Evolutionary conservation across 306 rosid species (phyloP), one percentile per base, ranked within the genome.

Genomic region (Cyclanthera cordifolia): DNA sequence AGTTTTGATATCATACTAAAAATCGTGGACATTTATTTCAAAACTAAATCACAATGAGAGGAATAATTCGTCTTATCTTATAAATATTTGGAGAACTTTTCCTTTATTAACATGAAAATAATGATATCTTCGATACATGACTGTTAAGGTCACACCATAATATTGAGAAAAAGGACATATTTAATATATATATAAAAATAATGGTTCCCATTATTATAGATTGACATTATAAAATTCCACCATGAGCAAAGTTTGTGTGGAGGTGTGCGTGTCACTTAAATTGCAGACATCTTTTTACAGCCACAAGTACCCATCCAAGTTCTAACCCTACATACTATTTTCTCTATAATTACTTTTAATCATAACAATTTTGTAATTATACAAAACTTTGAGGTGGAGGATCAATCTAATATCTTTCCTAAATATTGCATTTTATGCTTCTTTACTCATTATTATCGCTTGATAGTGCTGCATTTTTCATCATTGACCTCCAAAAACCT

Each of bases 221-320:
- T 60, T 60, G 67, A 60, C 49, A 11, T n/a, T n/a, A 19, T 34
- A 9, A 19, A 60, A 60, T 17, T 12, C 67, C 67, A 60, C 49
- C 9, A 17, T 4, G 49, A 60, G 8, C 49, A 60, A 60, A 60
- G 65, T 60, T 17, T 60, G n/a, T 37, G 4, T 28, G 1, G 10
- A 60, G 49, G 28, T 55, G 2, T 30, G 65, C 19, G 48, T 37
- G 49, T 60, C 67, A 60, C 67, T 37, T 60, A 59, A n/a, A 8
- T 30, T 59, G 25, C 8, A 59, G 24, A 59, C 47, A 59, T 59
- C 0, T 60, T 9, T 9, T 60, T 37, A 37, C 27, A 37, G 2
- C 49, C 67, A 60, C 67, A 60, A 1, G 21, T 19, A 60, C 14
- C 39, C 27, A 34, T 60, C n/a, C 49, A 60, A 9, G 4, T 60